Evolutionary conservation across 495 filamentous ascomycete species (phyloP).

Genomic region (Clohesyomyces aquaticus): DNA sequence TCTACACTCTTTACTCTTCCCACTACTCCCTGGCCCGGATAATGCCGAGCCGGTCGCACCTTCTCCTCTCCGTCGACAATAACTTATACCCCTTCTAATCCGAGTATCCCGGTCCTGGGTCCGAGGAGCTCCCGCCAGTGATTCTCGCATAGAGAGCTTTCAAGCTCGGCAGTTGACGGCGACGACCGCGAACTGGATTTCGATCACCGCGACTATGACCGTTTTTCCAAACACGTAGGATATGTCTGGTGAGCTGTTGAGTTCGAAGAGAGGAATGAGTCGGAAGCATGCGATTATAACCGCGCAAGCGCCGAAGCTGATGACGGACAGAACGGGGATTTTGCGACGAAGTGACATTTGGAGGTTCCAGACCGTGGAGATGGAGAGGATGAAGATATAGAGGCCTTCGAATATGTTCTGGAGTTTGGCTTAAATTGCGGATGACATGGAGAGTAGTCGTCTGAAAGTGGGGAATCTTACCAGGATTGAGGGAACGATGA

Average conservation of each 20-base stretch:
- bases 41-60: neutral
- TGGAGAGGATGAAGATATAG: slow-evolving; percentile 45
- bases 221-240: slow-evolving; percentile 45
- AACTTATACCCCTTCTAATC: slow-evolving; percentile 23
- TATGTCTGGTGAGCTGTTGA: slow-evolving; percentile 37
- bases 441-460: no score
- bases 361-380: slow-evolving; percentile 44
- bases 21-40: neutral
- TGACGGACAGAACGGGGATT: slow-evolving; percentile 23
- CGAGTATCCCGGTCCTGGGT: slow-evolving; percentile 4
- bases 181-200: slow-evolving; percentile 44
- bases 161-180: slow-evolving; percentile 44
- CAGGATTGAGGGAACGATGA: slow-evolving; percentile 20
- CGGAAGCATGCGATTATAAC: slow-evolving; percentile 37
- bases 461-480: slow-evolving; percentile 18
- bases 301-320: slow-evolving; percentile 38
- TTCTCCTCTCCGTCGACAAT: slow-evolving; percentile 3
- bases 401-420: slow-evolving; percentile 44
- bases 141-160: slow-evolving; percentile 35
- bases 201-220: slow-evolving; percentile 44
- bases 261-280: slow-evolving; percentile 38
- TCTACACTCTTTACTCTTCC: slow-evolving; percentile 9
- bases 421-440: no score
- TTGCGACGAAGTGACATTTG: slow-evolving; percentile 36
- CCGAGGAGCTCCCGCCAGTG: slow-evolving; percentile 9